Percentiles rank a stretch among this genome's conserved stretches.
phyloP scores from a whole-genome alignment of 768 basidiomycete genomes.

The Russula dissimulans region DNA sequence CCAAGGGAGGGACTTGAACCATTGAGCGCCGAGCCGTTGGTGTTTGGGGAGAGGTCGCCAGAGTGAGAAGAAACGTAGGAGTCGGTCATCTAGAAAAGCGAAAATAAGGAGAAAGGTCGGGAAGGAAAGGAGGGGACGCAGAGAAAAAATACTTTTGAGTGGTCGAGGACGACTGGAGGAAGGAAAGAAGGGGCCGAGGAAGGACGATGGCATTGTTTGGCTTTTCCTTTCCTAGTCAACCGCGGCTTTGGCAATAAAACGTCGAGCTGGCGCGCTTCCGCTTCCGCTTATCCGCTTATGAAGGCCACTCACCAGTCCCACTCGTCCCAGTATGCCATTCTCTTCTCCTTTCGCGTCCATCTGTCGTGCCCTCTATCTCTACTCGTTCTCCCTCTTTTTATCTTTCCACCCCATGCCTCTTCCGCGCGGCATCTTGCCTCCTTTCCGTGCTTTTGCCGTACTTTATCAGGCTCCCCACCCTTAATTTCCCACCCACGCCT shows the following conservation, averaged over 20 bases:
- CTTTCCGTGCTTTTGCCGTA: neutral
- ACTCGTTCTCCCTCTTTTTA: neutral
- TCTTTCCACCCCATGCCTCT: slow-evolving; percentile 2
- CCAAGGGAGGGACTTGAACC: slow-evolving; percentile 54
- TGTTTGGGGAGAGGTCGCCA: slow-evolving; percentile 44
- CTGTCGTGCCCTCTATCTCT: neutral
- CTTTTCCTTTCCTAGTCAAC: slow-evolving; percentile 29
- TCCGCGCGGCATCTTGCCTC: neutral
- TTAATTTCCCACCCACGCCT: slow-evolving; percentile 24
- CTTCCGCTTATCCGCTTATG: neutral
- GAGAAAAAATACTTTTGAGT: slow-evolving; percentile 26
- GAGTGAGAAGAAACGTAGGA: slow-evolving; percentile 62
- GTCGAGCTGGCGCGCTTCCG: slow-evolving; percentile 22
- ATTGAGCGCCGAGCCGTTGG: slow-evolving; percentile 53
- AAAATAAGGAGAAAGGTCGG: slow-evolving; percentile 16
- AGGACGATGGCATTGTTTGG: slow-evolving; percentile 28
- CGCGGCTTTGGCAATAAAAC: slow-evolving; percentile 45
- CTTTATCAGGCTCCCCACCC: neutral
- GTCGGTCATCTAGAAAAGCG: slow-evolving; percentile 53
- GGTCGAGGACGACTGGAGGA: slow-evolving; percentile 42
- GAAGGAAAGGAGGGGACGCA: slow-evolving; percentile 18
- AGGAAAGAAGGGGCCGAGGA: slow-evolving; percentile 31
- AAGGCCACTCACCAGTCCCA: slow-evolving; percentile 4
- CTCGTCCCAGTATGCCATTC: neutral
- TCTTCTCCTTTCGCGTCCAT: neutral